Base-by-base conservation (phyloP, 2,329 filamentous ascomycete genomes). In the Scedosporium boydii region DNA sequence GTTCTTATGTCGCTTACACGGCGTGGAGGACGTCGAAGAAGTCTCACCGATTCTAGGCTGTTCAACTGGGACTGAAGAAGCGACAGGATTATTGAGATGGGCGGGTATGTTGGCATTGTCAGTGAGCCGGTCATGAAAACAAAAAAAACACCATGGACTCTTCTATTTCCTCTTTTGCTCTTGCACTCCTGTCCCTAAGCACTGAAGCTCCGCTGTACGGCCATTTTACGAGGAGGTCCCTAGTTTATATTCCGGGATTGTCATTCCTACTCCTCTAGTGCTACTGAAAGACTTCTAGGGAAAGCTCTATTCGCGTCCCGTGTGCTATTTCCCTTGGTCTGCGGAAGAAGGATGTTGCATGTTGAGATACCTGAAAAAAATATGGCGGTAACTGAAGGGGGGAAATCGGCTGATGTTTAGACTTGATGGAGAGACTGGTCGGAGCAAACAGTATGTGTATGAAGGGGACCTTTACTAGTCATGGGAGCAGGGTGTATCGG, bases 1-100 rank as follows among this genome's bases (percentile, higher is more conserved):
- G 89, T 67, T 89, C 74, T 4, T 99, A 98, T 73, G 86, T 92
- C 55, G 93, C 91, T 29, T 98, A 83, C 73, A 97, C 92, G 6
- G 83, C 88, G 56, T 99, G 90, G 77, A 84, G 93, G 71, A 75
- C 88, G 66, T 78, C 80, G 74, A 64, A 64, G 60, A 84, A 83
- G 72, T 79, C 77, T 66, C 82, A 84, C 72, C 77, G 83, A 34
- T 86, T 86, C 69, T 86, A 74, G 71, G 63, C 16, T 55, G 51
- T 61, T 61, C 23, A 61, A 23, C 51, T 55, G 18, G 51, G 59
- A 56, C 21, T 34, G 10, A 34, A 51, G 60, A 16, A 29, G 51
- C n/a, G 60, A n/a, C 44, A 48, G 60, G 60, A 41, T 38, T 48
- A 48, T 26, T 55, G 51, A 55, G 12, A 9, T 27, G 51, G 51